phyloP scores from a whole-genome alignment of 441 rosid genomes.

The Arabidopsis lyrata region DNA sequence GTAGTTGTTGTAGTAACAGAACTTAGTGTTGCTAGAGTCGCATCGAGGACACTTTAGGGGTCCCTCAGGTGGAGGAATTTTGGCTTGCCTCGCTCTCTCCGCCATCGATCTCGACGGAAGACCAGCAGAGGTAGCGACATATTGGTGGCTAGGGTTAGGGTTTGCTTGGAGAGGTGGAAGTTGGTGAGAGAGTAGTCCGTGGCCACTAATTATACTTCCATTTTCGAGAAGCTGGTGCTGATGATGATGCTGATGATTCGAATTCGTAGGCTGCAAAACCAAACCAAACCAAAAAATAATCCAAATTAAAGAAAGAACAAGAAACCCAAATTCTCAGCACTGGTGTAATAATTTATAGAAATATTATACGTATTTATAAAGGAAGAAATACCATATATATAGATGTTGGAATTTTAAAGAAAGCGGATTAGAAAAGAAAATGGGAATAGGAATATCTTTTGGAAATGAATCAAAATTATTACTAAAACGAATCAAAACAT shows the following conservation, averaged over 20 bases:
- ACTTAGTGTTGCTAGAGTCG: conserved; percentile 42
- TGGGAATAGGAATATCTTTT: conserved; percentile 47
- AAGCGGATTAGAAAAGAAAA: conserved; percentile 34
- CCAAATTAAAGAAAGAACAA: conserved; percentile 14
- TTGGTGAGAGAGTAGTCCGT: conserved; percentile 40
- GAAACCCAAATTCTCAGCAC: neutral
- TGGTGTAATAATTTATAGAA: neutral
- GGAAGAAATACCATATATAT: conserved; percentile 41
- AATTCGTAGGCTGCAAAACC: conserved; percentile 35
- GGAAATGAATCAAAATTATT: conserved; percentile 40
- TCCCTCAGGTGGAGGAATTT: conserved; percentile 37
- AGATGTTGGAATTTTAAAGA: conserved; percentile 29
- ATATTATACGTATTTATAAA: conserved; percentile 3
- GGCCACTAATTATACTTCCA: conserved; percentile 35
- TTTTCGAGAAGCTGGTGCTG: conserved; percentile 34
- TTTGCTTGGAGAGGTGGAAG: conserved; percentile 36
- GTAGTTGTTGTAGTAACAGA: conserved; percentile 48
- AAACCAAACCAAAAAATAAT: conserved; percentile 11
- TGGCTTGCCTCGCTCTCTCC: conserved; percentile 45
- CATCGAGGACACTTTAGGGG: conserved; percentile 46
- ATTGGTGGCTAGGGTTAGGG: conserved; percentile 47
- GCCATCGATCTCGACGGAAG: conserved; percentile 40
- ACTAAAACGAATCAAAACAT: conserved; percentile 41
- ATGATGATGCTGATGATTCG: conserved; percentile 31
- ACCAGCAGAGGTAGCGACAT: conserved; percentile 28